Base-by-base conservation (phyloP, 768 basidiomycete genomes). In the Rhodotorula toruloides region DNA sequence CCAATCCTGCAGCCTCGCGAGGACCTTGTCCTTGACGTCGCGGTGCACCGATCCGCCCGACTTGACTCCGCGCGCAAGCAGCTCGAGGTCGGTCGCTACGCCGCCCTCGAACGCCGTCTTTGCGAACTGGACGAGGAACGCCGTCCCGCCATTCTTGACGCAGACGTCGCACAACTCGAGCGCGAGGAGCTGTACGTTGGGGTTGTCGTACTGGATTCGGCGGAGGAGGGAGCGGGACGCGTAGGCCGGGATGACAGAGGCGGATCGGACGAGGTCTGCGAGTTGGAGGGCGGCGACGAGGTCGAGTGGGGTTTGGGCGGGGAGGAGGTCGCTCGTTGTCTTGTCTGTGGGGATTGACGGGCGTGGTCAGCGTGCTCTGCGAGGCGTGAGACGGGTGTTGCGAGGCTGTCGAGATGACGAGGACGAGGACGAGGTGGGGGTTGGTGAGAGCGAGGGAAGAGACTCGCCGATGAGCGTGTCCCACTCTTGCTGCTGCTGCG, bases 131-230 rank as follows among this genome's bases (percentile, higher is more conserved):
- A 77, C 77, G 55, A 98, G 79, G 75, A 99, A 98, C 49, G 86
- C 84, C 71, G 97, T 91, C 0, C 96, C 96, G 16, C 91, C 91
- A 74, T 99, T 99, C 86, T 99, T 99, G 77, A 98, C 83, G 74
- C 90, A 92, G 14, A 86, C 82, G 77, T 98, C 96, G 53, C 89
- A 86, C 54, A 97, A 81, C 89, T 94, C 76, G 43, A 69, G 63
- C 16, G 63, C 42, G 59, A 54, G 59, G 52, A 61, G 48, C 54
- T 58, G 63, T 25, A 73, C 70, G 57, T 98, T 94, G 0, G 91
- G 92, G 77, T 99, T 99, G 84, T 88, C 89, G 79, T 94, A 90
- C 74, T 87, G 86, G 55, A 98, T 80, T 55, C 93, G 84, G 32
- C 86, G 84, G 78, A 91, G 91, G 75, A 99, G 81, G 27, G 87